phyloP scores from a whole-genome alignment of 2,329 filamentous ascomycete genomes.

The Colletotrichum liriopes region DNA sequence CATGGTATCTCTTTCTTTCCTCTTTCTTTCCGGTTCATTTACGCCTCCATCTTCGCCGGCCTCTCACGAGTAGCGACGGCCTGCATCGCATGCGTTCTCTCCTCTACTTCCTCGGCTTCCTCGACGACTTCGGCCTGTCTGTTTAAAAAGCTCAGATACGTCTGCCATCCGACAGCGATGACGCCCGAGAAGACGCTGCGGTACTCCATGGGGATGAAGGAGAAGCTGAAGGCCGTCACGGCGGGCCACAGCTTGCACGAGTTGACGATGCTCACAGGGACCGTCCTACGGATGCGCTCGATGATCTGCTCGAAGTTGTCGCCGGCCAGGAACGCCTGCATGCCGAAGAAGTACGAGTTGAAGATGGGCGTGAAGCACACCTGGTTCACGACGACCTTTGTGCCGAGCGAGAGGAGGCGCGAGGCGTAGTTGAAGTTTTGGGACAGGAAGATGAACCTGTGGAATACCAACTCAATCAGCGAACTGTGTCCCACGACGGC shows the following conservation, averaged over 20 bases:
- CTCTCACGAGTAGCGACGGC: conserved; percentile 14
- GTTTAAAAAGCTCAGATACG: conserved; percentile 88
- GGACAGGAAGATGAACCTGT: conserved; percentile 84
- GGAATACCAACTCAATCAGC: neutral
- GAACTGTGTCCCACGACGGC: neutral
- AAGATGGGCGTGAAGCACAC: conserved; percentile 85
- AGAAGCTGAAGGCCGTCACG: conserved; percentile 88
- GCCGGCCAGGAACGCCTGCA: conserved; percentile 83
- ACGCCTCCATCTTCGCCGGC: conserved; percentile 35
- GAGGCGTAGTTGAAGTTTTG: conserved; percentile 88
- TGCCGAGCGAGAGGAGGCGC: conserved; percentile 77
- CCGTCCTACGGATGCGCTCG: conserved; percentile 81
- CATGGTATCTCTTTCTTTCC: neutral
- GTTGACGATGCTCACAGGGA: conserved; percentile 83
- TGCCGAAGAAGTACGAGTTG: conserved; percentile 86
- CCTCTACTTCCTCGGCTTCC: conserved; percentile 29
- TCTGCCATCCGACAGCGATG: conserved; percentile 92
- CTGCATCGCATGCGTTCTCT: conserved; percentile 33
- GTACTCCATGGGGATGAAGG: conserved; percentile 85
- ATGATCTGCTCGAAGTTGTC: conserved; percentile 75
- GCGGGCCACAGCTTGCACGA: conserved; percentile 91
- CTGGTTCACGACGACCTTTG: conserved; percentile 88
- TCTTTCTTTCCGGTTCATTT: neutral
- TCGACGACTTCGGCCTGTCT: conserved; percentile 74
- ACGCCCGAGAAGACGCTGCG: conserved; percentile 84